These are phyloP conservation scores for Fusarium falciforme DNA, from an alignment of 2,329 filamentous ascomycete genomes.

Conservation along the genomic window DNA sequence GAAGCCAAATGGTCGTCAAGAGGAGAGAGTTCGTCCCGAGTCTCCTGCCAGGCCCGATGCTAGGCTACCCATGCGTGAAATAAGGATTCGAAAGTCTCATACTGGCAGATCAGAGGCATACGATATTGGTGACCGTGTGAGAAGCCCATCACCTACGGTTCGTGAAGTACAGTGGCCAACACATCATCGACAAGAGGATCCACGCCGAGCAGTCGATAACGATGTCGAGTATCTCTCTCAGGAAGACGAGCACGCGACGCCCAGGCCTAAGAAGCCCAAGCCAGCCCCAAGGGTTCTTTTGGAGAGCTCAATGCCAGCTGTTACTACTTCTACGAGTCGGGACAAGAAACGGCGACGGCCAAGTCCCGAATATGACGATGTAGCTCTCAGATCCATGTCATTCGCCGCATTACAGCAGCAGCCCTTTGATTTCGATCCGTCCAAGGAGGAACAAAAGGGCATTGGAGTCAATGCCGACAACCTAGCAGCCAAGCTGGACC, in stretches of 20 bases:
- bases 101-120: conserved; percentile 35
- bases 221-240: conserved; percentile 30
- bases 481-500: conserved; percentile 61
- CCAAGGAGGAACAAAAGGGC: conserved; percentile 54
- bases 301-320: conserved; percentile 40
- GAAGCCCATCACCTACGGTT: conserved; percentile 43
- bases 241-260: conserved; percentile 39
- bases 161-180: conserved; percentile 36
- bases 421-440: conserved; percentile 68
- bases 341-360: conserved; percentile 56
- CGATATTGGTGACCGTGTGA: conserved; percentile 28
- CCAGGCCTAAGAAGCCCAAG: conserved; percentile 39
- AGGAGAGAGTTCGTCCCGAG: conserved; percentile 32
- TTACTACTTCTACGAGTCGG: conserved; percentile 28
- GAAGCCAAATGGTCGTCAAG: conserved; percentile 28
- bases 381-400: conserved; percentile 64
- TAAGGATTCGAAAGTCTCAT: conserved; percentile 44
- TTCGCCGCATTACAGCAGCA: conserved; percentile 63
- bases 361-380: conserved; percentile 68
- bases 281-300: conserved; percentile 32
- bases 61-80: conserved; percentile 55
- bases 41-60: conserved; percentile 44
- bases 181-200: conserved; percentile 26
- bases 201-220: conserved; percentile 36
- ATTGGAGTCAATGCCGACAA: conserved; percentile 53